A percentile compares a stretch with the other conserved stretches of the same genome.
Evolutionary conservation across 371 early-diverging fungal species (phyloP).

Genomic region (Mycotypha africana): DNA sequence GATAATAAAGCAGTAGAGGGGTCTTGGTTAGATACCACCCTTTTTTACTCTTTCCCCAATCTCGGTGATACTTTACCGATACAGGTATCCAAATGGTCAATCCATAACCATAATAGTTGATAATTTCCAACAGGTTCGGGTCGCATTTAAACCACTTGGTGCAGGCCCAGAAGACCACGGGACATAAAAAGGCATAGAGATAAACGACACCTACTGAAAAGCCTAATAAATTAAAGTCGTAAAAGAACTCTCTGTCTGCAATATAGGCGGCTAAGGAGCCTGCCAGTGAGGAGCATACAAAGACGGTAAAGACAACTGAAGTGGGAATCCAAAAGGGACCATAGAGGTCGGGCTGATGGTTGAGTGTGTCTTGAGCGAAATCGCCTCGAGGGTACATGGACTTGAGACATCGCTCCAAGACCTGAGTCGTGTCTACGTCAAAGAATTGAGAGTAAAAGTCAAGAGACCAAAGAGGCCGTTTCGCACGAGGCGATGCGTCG

Average conservation of each 20-base stretch:
- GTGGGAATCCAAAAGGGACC: slow-evolving; percentile 95
- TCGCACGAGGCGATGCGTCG: too few species aligned
- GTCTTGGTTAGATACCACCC: too few species aligned
- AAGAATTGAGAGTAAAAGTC: slow-evolving; percentile 89
- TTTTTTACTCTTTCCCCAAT: too few species aligned
- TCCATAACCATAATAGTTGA: slow-evolving; percentile 89
- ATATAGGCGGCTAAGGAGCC: slow-evolving; percentile 75
- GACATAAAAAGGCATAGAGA: slow-evolving; percentile 68
- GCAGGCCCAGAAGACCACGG: slow-evolving; percentile 73
- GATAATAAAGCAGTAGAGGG: not conserved
- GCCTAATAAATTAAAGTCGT: slow-evolving; percentile 78
- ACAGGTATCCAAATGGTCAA: slow-evolving; percentile 90
- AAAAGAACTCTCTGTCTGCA: slow-evolving; percentile 43
- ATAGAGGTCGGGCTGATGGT: slow-evolving; percentile 45
- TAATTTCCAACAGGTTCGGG: slow-evolving; percentile 74
- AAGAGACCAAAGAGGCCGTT: slow-evolving; percentile 67
- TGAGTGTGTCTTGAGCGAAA: slow-evolving; percentile 38
- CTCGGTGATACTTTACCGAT: slow-evolving; percentile 51
- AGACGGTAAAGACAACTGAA: slow-evolving; percentile 86
- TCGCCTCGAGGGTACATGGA: slow-evolving; percentile 45
- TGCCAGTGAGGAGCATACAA: slow-evolving; percentile 86
- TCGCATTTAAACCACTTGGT: slow-evolving; percentile 82
- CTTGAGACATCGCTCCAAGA: slow-evolving; percentile 41
- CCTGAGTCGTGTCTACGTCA: slow-evolving; percentile 83
- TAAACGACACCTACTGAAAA: slow-evolving; percentile 80